Evolutionary conservation across 148 eudicot genomes (phyloP), one percentile per base, ranked within the genome.

Genomic region (Cornus suecica): DNA sequence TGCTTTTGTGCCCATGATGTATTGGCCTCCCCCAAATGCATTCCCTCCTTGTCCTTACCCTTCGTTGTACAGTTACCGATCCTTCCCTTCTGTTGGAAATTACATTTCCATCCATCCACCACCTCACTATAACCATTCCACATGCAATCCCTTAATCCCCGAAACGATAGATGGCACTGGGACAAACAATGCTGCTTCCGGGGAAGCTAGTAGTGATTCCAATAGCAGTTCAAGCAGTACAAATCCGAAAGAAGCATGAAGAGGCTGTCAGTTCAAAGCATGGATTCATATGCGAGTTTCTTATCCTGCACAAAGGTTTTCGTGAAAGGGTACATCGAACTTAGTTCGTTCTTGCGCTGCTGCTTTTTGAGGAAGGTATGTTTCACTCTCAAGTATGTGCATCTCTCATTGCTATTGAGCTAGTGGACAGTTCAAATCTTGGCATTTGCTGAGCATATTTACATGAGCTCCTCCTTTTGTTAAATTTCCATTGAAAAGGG

Each of bases 21-120:
- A 76, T 62, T 79, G 82, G 85, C 80, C 82, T 60, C 54, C 73
- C 31, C 74, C 75, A 37, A 79, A 52, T 79, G 77, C 74, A 52
- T 76, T 68, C 56, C 69, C 83, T 79, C 37, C 80, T 14, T 79
- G 41, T 25, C 69, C 74, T 73, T 63, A 69, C 65, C 68, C 86
- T 10, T 31, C 80, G 41, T 41, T 80, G 0, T 41, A 63, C 54
- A 26, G 66, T 26, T 79, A 73, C 69, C 77, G 8, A 32, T 29
- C 75, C 24, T 54, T 76, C 69, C 76, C 45, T 68, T 42, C 72
- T 56, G 27, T 63, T 0, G 79, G 76, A 3, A 56, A 75, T 23
- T 78, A 66, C 54, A 28, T 70, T 26, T 4, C 81, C 10, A 22
- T 74, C 26, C 58, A 74, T 65, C 81, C 81, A 24, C 69, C 64